Evolutionary conservation across 805 yeast genomes (phyloP).

Genomic region (Lipomyces mesembrius): DNA sequence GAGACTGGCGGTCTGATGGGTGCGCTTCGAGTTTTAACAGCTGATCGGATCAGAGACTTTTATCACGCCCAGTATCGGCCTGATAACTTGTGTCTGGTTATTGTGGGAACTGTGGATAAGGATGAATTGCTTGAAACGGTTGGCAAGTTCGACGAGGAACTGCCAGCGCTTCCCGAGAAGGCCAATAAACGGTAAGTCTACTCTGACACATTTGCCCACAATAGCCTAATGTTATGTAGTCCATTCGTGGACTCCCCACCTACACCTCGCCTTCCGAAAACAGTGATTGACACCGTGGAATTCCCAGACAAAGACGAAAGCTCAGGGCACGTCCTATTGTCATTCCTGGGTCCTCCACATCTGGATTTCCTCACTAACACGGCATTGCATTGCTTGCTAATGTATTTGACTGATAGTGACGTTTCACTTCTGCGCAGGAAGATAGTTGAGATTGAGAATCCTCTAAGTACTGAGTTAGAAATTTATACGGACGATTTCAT

Average conservation of each 20-base stretch:
- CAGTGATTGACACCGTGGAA: slow-evolving; percentile 57
- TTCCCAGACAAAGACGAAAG: slow-evolving; percentile 92
- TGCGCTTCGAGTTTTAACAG: slow-evolving; percentile 73
- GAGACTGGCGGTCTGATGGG: slow-evolving; percentile 92
- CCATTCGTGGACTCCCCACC: slow-evolving; percentile 78
- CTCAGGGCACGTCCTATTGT: slow-evolving; percentile 70
- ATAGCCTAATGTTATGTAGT: slow-evolving; percentile 47
- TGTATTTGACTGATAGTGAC: slow-evolving; percentile 76
- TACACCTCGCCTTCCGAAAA: slow-evolving; percentile 50
- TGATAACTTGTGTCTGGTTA: slow-evolving; percentile 78
- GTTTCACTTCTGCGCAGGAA: slow-evolving; percentile 72
- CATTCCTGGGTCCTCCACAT: slow-evolving; percentile 82
- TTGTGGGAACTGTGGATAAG: slow-evolving; percentile 86
- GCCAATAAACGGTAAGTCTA: slow-evolving; percentile 12
- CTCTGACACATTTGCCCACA: neutral
- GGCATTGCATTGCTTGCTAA: slow-evolving; percentile 73
- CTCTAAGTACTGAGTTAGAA: slow-evolving; percentile 73
- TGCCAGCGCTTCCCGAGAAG: slow-evolving; percentile 46
- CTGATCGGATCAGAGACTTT: slow-evolving; percentile 74
- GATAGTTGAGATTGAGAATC: slow-evolving; percentile 80
- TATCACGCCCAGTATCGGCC: slow-evolving; percentile 77
- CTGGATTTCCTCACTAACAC: slow-evolving; percentile 57
- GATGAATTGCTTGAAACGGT: slow-evolving; percentile 66
- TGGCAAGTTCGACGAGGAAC: slow-evolving; percentile 61
- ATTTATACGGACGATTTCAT: slow-evolving; percentile 76